Base-by-base conservation (phyloP, 2,329 filamentous ascomycete species). In the Calonectria pteridis region DNA sequence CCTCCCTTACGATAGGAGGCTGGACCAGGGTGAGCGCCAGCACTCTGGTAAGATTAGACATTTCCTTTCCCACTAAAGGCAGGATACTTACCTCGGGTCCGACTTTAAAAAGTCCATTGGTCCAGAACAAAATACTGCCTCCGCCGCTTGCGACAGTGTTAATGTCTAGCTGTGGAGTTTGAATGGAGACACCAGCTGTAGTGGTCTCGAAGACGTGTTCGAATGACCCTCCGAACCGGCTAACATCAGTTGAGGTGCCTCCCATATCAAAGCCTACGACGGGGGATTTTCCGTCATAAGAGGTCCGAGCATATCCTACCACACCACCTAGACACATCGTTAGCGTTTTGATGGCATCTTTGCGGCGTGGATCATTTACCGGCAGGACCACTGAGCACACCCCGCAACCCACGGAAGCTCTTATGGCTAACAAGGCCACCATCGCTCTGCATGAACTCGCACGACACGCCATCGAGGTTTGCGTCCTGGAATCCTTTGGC, bases 171-270 rank as follows among this genome's bases (percentile, higher is more conserved):
- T 94, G 93, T 0, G 93, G 93, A 2, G 89, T 92, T 74, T 93
- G 92, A 33, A 94, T 93, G 2, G 92, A 92, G 2, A 94, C 90
- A 31, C 93, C 91, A 0, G 92, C 92, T 10, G 93, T 93, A 6
- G 92, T 93, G 0, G 92, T 93, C 77, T 94, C 92, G 73, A 94
- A 93, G n/a, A 94, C 91, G 78, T 94, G 92, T 71, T 94, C 93
- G 76, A 94, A 93, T 64, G 90, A 87, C 26, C 93, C 93, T 20
- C 90, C 91, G 77, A 93, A 94, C 49, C 93, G 85, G 67, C 91
- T 93, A n/a, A 94, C 92, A 80, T 94, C 93, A 0, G 93, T 94
- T 65, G 90, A 92, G 7, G 93, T 94, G 16, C 93, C 93, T 28
- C 93, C 78, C 77, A 79, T 80, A 63, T 80, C 78, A 53, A 80